Conservation (phyloP, 2,329 filamentous ascomycete genomes). For the Xylariomycetidae sp. region DNA sequence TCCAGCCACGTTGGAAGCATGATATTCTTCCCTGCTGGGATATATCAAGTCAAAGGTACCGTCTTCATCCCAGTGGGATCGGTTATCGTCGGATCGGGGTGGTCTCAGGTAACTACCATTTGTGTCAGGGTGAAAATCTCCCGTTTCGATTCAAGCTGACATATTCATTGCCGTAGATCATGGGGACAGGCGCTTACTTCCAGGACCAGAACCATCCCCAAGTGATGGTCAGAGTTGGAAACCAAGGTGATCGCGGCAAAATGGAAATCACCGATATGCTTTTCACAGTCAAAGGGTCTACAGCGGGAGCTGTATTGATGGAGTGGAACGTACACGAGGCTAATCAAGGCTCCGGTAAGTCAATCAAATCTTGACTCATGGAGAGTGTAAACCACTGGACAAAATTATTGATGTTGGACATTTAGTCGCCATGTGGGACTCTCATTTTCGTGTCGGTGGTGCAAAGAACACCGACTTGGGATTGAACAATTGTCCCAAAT, state of each 20-base stretch:
- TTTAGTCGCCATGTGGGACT: conserved; percentile 51
- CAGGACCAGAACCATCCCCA: conserved; percentile 55
- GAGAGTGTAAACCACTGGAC: too few species aligned
- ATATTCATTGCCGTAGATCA: too few species aligned
- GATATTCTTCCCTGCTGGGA: conserved; percentile 22
- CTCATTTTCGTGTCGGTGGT: conserved; percentile 72
- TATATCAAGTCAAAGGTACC: conserved; percentile 19
- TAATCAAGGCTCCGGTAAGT: conserved; percentile 35
- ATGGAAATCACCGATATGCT: conserved; percentile 69
- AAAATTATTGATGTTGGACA: too few species aligned
- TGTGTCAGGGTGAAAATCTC: too few species aligned
- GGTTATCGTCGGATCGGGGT: conserved; percentile 65
- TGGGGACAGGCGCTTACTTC: conserved; percentile 55
- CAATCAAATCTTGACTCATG: too few species aligned
- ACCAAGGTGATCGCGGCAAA: conserved; percentile 53
- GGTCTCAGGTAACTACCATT: too few species aligned
- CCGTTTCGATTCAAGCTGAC: too few species aligned
- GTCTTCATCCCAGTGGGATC: conserved; percentile 53
- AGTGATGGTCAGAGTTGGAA: conserved; percentile 62
- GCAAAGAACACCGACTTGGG: conserved; percentile 60
- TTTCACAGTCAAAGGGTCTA: conserved; percentile 60
- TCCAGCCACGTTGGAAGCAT: neutral
- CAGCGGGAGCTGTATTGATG: conserved; percentile 65
- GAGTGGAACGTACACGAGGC: conserved; percentile 65
- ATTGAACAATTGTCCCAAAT: conserved; percentile 45